Conservation (phyloP, 352 stramenopile species). For the Phytopythium delawarense region DNA sequence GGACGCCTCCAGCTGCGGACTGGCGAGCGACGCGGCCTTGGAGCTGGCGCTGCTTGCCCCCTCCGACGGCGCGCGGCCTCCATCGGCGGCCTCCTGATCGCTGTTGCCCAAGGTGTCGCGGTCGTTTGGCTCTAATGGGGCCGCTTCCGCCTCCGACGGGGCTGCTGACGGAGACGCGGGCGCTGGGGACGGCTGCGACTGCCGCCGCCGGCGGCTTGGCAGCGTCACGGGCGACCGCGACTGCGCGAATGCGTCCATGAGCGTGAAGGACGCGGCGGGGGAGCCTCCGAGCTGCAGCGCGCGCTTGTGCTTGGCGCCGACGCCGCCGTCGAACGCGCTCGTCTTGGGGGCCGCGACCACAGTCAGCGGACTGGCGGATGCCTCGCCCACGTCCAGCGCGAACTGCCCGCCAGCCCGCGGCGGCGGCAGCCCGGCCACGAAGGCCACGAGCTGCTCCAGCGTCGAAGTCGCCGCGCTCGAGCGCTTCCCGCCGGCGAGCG, state of each 20-base stretch:
- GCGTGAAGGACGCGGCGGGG: slow-evolving; percentile 30
- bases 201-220: slow-evolving; percentile 34
- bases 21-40: not conserved
- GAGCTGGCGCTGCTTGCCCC: not conserved
- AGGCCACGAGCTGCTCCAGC: slow-evolving; percentile 51
- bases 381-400: slow-evolving; percentile 26
- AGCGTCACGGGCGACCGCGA: slow-evolving; percentile 50
- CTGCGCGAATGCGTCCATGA: slow-evolving; percentile 46
- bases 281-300: not conserved
- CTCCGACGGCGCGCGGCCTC: no score
- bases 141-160: not conserved
- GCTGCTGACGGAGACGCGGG: not conserved
- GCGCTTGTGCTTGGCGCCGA: not conserved
- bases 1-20: not conserved
- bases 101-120: not conserved
- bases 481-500: slow-evolving; percentile 11
- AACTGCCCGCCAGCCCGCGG: slow-evolving; percentile 17
- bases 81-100: not conserved
- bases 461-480: slow-evolving; percentile 11
- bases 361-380: slow-evolving; percentile 26
- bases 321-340: slow-evolving; percentile 5
- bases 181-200: not conserved
- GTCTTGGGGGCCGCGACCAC: slow-evolving; percentile 39
- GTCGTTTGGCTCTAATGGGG: not conserved
- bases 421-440: slow-evolving; percentile 20